Percentiles rank a stretch among this genome's conserved stretches.
Conservation (phyloP, 352 stramenopile genomes). For the Pythium oligandrum region DNA sequence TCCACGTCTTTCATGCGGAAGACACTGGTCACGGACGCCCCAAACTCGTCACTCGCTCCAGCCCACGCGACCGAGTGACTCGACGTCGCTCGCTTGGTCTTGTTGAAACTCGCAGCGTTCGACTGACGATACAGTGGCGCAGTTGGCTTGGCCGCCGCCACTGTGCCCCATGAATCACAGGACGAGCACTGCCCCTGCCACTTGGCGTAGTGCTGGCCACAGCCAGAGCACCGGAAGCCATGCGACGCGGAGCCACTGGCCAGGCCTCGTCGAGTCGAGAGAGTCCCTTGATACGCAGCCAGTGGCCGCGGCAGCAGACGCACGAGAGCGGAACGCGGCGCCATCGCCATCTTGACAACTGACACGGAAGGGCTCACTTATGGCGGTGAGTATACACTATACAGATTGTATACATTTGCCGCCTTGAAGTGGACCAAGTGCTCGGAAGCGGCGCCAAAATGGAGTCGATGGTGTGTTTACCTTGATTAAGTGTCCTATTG, state of each 20-base stretch:
- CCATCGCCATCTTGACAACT: no score
- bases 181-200: constrained; percentile 84
- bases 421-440: no score
- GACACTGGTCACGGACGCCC: constrained; percentile 17
- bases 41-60: constrained; percentile 11
- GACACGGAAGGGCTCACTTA: no score
- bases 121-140: constrained; percentile 51
- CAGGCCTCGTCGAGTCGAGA: background rate
- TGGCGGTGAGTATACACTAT: no score
- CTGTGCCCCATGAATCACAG: constrained; percentile 89
- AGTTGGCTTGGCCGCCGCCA: constrained; percentile 49
- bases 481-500: no score
- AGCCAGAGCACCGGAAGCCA: constrained; percentile 24
- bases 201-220: constrained; percentile 67
- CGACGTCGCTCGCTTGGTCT: constrained; percentile 29
- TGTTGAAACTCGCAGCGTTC: constrained; percentile 34
- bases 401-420: no score
- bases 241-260: background rate
- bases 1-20: constrained; percentile 75
- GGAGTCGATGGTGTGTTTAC: no score
- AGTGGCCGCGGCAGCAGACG: background rate
- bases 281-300: background rate
- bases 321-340: no score
- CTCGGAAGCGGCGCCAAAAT: no score
- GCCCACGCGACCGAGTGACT: constrained; percentile 25